A percentile compares a stretch with the other conserved stretches of the same genome.
Evolutionary conservation across 1,284 basidiomycete genomes (phyloP).

Genomic region (Kalmanozyma brasiliensis): DNA sequence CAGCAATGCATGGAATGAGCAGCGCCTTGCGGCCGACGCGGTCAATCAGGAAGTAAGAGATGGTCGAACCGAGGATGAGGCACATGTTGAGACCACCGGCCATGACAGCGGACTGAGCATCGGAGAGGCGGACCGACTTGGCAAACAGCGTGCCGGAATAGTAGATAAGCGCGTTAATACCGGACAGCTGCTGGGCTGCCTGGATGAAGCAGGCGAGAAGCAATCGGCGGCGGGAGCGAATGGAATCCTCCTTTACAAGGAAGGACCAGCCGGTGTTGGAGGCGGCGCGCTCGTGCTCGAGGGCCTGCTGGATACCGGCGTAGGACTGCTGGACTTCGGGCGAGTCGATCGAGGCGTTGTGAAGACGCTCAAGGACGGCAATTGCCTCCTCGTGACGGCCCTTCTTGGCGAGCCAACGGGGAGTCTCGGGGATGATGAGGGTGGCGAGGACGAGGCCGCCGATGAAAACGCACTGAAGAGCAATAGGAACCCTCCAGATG

Average conservation of each 20-base stretch:
- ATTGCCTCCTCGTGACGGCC: conserved; percentile 73
- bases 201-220: conserved; percentile 74
- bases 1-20: conserved; percentile 77
- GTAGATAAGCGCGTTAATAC: conserved; percentile 77
- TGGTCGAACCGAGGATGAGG: conserved; percentile 75
- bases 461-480: conserved; percentile 76
- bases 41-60: conserved; percentile 73
- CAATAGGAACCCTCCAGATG: conserved; percentile 77
- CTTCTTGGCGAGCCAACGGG: conserved; percentile 77
- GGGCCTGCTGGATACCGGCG: conserved; percentile 68
- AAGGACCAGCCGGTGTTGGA: conserved; percentile 68
- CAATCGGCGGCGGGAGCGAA: conserved; percentile 76
- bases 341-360: conserved; percentile 73
- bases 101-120: conserved; percentile 75
- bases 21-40: conserved; percentile 74
- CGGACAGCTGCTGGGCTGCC: conserved; percentile 78
- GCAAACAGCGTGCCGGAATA: conserved; percentile 69
- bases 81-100: conserved; percentile 78
- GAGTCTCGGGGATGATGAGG: conserved; percentile 77
- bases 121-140: conserved; percentile 69
- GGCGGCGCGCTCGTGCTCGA: conserved; percentile 60
- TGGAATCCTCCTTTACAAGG: conserved; percentile 72
- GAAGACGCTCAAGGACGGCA: conserved; percentile 75
- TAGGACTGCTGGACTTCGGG: conserved; percentile 70
- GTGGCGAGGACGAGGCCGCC: conserved; percentile 74